phyloP scores from a whole-genome alignment of 2,329 filamentous ascomycete species.

The Hysterium pulicare region DNA sequence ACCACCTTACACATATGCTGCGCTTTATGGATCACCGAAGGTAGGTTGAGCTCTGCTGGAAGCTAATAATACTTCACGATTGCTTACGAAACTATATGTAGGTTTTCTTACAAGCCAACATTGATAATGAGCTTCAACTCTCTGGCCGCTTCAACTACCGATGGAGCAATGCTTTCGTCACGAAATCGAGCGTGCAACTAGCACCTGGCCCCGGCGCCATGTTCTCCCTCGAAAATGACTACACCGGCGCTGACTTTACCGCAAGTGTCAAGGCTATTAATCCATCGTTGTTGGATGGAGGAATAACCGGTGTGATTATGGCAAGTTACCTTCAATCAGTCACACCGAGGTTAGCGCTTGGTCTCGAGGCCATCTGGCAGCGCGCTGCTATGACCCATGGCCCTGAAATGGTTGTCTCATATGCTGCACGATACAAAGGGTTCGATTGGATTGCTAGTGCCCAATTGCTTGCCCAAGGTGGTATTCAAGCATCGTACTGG shows the following conservation, averaged over 20 bases:
- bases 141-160: slow-evolving; percentile 90
- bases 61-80: not conserved
- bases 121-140: slow-evolving; percentile 89
- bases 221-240: slow-evolving; percentile 93
- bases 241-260: slow-evolving; percentile 88
- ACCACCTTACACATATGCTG: slow-evolving; percentile 92
- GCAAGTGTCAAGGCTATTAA: slow-evolving; percentile 92
- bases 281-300: slow-evolving; percentile 89
- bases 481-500: slow-evolving; percentile 87
- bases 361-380: slow-evolving; percentile 92
- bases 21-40: slow-evolving; percentile 88
- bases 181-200: slow-evolving; percentile 85
- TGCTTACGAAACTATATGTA: slow-evolving; percentile 44
- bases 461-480: slow-evolving; percentile 84
- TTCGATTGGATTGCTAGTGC: slow-evolving; percentile 89
- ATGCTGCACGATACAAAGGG: slow-evolving; percentile 87
- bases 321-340: slow-evolving; percentile 93
- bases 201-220: slow-evolving; percentile 77
- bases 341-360: slow-evolving; percentile 80
- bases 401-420: slow-evolving; percentile 87
- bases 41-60: slow-evolving; percentile 50
- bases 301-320: slow-evolving; percentile 90
- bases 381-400: slow-evolving; percentile 77
- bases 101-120: slow-evolving; percentile 92
- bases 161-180: slow-evolving; percentile 75